These are phyloP conservation scores for Penicillium hordei DNA, from an alignment of 2,329 filamentous ascomycete genomes.

Conservation along the genomic window DNA sequence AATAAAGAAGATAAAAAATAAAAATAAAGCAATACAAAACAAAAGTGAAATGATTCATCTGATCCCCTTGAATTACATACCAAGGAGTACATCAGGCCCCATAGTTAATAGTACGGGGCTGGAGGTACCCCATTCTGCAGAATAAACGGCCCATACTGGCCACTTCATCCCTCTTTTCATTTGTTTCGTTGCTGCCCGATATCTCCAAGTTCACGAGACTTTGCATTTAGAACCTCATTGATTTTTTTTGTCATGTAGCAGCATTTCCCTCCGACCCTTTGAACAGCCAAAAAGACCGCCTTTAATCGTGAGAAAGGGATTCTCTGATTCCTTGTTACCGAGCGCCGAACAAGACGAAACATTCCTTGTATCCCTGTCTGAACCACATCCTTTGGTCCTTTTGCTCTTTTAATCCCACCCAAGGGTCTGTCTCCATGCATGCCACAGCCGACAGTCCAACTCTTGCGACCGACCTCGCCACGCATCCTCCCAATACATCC, in stretches of 20 bases:
- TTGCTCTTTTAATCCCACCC: constrained; percentile 15
- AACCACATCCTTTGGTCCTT: constrained; percentile 12
- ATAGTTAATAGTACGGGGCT: constrained; percentile 16
- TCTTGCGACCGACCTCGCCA: constrained; percentile 30
- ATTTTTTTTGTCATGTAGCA: constrained; percentile 21
- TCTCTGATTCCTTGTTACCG: constrained; percentile 15
- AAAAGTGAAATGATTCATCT: constrained; percentile 15
- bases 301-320: constrained; percentile 20
- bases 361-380: constrained; percentile 28
- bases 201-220: background rate
- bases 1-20: background rate
- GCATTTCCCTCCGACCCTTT: constrained; percentile 4
- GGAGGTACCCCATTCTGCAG: constrained; percentile 22
- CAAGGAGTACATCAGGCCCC: constrained; percentile 20
- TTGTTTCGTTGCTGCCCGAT: constrained; percentile 26
- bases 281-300: constrained; percentile 3
- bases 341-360: constrained; percentile 21
- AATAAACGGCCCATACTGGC: constrained; percentile 17
- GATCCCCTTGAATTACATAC: constrained; percentile 26
- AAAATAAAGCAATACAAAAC: background rate
- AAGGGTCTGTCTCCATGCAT: constrained; percentile 37
- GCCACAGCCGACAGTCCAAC: constrained; percentile 36
- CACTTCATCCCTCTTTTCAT: constrained; percentile 26
- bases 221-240: background rate
- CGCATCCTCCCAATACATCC: constrained; percentile 29